Evolutionary conservation across 2,329 filamentous ascomycete species (phyloP).

Genomic region (Chaetomium strumarium): DNA sequence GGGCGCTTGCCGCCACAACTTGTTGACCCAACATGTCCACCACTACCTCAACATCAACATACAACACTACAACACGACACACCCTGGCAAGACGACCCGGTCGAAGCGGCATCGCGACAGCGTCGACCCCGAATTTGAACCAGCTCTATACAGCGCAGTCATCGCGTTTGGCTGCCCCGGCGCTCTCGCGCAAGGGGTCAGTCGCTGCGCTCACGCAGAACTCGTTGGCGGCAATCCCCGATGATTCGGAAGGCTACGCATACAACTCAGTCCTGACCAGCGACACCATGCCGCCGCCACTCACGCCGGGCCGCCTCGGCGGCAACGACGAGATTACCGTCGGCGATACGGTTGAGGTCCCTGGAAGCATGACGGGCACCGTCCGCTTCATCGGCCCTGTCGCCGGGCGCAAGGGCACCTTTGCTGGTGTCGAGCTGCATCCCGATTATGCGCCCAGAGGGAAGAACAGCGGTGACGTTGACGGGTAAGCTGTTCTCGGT

Average conservation of each 20-base stretch:
- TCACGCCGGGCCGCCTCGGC: conserved; percentile 45
- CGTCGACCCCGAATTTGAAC: conserved; percentile 33
- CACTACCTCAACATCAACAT: conserved; percentile 32
- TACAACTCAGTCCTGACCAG: conserved; percentile 46
- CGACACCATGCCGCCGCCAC: conserved; percentile 47
- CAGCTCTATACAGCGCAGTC: conserved; percentile 14
- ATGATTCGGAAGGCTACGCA: conserved; percentile 60
- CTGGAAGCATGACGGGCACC: conserved; percentile 84
- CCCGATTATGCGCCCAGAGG: conserved; percentile 74
- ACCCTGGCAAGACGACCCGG: conserved; percentile 40
- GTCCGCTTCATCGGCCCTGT: conserved; percentile 87
- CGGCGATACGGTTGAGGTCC: conserved; percentile 84
- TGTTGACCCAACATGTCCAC: conserved; percentile 28
- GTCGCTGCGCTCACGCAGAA: conserved; percentile 61
- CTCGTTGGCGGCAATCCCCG: conserved; percentile 59
- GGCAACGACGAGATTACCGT: conserved; percentile 56
- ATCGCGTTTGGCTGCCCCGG: conserved; percentile 40
- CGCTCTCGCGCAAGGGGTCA: conserved; percentile 64
- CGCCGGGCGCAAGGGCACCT: conserved; percentile 80
- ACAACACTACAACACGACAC: conserved; percentile 30
- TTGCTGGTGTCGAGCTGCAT: conserved; percentile 86
- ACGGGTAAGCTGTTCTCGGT: conserved; percentile 59
- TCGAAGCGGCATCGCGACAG: conserved; percentile 38
- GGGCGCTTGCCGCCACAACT: conserved; percentile 16
- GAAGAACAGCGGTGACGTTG: conserved; percentile 95